Conservation (phyloP, 2,329 filamentous ascomycete species). For the Monosporascus sp. region DNA sequence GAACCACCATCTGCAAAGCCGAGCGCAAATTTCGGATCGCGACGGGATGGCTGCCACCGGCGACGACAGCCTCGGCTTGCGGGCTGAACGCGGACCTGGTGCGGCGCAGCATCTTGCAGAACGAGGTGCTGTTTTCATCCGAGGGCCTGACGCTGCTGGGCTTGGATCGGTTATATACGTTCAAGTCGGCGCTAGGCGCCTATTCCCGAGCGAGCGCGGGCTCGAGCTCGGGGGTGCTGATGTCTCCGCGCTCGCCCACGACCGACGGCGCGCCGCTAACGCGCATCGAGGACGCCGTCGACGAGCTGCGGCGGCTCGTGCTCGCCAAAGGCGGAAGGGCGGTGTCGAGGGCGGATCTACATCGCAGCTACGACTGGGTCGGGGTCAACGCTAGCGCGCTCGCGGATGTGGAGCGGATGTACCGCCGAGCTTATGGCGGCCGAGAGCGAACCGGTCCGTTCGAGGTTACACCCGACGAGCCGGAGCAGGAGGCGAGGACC, state of each 20-base stretch:
- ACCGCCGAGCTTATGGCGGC: conserved; percentile 52
- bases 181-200: conserved; percentile 55
- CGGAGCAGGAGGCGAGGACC: conserved; percentile 6
- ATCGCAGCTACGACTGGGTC: conserved; percentile 54
- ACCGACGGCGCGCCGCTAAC: conserved; percentile 9
- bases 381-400: conserved; percentile 45
- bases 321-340: conserved; percentile 46
- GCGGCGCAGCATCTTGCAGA: conserved; percentile 51
- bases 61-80: conserved; percentile 36
- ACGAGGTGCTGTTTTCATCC: conserved; percentile 55
- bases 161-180: conserved; percentile 58
- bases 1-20: conserved; percentile 45
- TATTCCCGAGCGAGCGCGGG: conserved; percentile 41
- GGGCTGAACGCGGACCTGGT: conserved; percentile 48
- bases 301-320: conserved; percentile 56
- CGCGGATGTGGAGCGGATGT: conserved; percentile 50
- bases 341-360: conserved; percentile 46
- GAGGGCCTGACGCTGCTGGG: conserved; percentile 55
- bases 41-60: conserved; percentile 31
- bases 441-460: conserved; percentile 40
- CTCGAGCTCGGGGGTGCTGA: conserved; percentile 6
- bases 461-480: conserved; percentile 28
- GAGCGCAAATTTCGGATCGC: conserved; percentile 40
- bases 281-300: conserved; percentile 55
- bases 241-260: conserved; percentile 22